Evolutionary conservation across 306 rosid species (phyloP).

Genomic region (Lithocarpus polystachyus): DNA sequence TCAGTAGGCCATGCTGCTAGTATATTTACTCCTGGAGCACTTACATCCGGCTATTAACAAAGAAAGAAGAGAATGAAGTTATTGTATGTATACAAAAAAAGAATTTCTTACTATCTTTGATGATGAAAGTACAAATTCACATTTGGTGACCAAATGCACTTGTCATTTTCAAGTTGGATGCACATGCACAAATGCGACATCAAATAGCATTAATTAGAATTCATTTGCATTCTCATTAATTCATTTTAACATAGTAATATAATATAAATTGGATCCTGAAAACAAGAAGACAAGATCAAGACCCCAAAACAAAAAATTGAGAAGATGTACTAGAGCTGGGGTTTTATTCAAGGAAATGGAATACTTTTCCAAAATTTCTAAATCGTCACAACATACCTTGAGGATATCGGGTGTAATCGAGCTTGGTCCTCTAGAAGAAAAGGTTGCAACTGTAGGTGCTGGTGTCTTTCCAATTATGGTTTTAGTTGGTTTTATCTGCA

Average conservation of each 20-base stretch:
- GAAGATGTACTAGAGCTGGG: too few relatives aligned
- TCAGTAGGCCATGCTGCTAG: conserved; percentile 55
- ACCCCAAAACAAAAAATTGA: too few relatives aligned
- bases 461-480: conserved; percentile 21
- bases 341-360: background rate
- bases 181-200: background rate
- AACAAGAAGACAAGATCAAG: too few relatives aligned
- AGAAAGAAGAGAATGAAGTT: background rate
- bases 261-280: background rate
- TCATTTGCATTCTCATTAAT: background rate
- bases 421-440: conserved; percentile 66
- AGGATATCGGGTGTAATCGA: conserved; percentile 42
- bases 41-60: conserved; percentile 46
- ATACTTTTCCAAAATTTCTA: background rate
- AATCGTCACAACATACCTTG: conserved; percentile 32
- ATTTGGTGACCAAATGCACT: too few relatives aligned
- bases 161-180: background rate
- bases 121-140: background rate
- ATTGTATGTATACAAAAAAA: background rate
- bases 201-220: background rate
- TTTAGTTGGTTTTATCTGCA: conserved; percentile 21
- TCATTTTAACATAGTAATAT: background rate
- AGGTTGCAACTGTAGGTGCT: conserved; percentile 49
- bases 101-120: background rate
- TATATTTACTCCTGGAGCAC: conserved; percentile 50